Evolutionary conservation across 306 rosid genomes (phyloP).

Genomic region (Hippophae tibetana): DNA sequence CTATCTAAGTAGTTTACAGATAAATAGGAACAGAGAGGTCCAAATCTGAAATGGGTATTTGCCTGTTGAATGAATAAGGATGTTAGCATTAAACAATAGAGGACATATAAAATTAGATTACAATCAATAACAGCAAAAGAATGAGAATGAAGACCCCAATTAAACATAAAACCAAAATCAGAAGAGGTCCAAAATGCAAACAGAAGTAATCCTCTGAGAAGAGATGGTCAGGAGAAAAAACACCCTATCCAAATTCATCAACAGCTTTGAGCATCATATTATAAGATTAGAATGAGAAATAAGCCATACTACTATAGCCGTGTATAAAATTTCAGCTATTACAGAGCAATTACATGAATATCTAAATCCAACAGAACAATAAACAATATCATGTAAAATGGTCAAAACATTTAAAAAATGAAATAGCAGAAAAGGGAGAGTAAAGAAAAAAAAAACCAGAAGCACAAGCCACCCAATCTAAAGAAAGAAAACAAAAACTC

Average conservation of each 20-base stretch:
- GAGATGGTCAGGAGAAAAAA: not conserved
- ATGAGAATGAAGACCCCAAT: not conserved
- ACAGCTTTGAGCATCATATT: not conserved
- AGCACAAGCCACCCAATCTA: no score
- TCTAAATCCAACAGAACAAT: no score
- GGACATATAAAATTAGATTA: conserved; percentile 5
- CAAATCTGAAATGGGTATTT: conserved; percentile 63
- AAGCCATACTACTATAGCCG: no score
- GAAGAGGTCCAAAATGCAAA: conserved; percentile 3
- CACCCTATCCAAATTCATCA: conserved; percentile 4
- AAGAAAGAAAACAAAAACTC: not conserved
- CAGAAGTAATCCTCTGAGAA: conserved; percentile 1
- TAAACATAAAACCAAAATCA: not conserved
- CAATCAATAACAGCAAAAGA: conserved; percentile 4
- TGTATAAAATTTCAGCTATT: no score
- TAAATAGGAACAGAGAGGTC: conserved; percentile 74
- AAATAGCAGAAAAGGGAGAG: no score
- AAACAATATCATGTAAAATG: no score
- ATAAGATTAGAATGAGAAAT: no score
- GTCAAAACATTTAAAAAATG: no score
- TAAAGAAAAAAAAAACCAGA: no score
- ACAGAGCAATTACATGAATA: no score
- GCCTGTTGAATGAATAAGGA: conserved; percentile 43
- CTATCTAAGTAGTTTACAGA: conserved; percentile 88
- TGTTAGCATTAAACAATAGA: not conserved